Base-by-base conservation (phyloP, 1,139 yeast genomes). In the Candida buenavistaensis region DNA sequence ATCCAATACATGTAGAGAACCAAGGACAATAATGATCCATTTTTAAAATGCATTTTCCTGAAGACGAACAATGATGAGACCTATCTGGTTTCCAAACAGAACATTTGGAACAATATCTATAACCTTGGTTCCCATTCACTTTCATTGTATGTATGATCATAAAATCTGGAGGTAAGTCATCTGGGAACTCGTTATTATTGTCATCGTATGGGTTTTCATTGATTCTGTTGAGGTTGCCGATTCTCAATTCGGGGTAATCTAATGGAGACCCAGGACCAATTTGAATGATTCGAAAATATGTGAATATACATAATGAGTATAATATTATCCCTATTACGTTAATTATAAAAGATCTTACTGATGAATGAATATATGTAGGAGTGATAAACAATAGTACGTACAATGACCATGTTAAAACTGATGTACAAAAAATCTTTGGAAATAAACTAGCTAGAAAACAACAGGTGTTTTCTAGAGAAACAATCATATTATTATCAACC, bases 11-110 rank as follows among this genome's bases (percentile, higher is more conserved):
- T 5, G 78, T 69, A 2, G 96, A 80, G 57, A 90, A 89, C 98
- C 98, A 92, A 0, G 98, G 97, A 55, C 98, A 92, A 59, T 86
- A 95, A 54, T 92, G 98, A 60, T 84, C 94, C 92, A 83, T 83
- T 43, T 75, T 68, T 37, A 92, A 68, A 1, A 86, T 72, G 57
- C 98, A 92, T 37, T 62, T 64, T 8, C 78, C 74, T 44, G 92
- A 78, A 13, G 77, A 61, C 0, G 87, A 81, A 41, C 98, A 92
- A 57, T 92, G 97, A 54, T 92, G 98, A 40, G 87, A 75, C 38
- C 98, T 64, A 57, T 92, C 97, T 0, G 98, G 98, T 55, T 92
- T 92, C 96, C 96, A 89, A 32, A 79, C 82, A 30, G 64, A 55
- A 57, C 98, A 92, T 47, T 82, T 85, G 35, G 67, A 63, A 56